Conservation (phyloP, 192 early-diverging fungal species). For the Cetraspora pellucida region DNA sequence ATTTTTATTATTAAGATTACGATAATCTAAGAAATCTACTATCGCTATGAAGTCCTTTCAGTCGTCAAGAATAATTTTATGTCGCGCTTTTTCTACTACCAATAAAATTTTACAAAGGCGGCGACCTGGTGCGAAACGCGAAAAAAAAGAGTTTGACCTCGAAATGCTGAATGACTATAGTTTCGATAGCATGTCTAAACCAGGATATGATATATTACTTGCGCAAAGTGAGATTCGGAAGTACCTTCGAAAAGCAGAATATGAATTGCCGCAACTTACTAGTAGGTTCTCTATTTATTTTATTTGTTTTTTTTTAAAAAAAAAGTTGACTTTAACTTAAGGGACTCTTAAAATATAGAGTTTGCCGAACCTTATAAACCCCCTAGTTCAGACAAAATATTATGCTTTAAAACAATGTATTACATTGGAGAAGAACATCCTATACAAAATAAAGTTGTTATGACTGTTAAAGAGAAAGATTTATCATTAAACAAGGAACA, state of each 20-base stretch:
- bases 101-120: neutral
- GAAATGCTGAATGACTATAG: constrained; percentile 51
- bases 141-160: constrained; percentile 38
- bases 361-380: constrained; percentile 58
- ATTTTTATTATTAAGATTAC: too few relatives aligned
- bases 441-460: constrained; percentile 54
- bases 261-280: constrained; percentile 61
- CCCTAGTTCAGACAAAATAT: constrained; percentile 48
- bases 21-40: too few relatives aligned
- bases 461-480: constrained; percentile 52
- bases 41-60: too few relatives aligned
- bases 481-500: constrained; percentile 50
- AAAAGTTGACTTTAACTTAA: too few relatives aligned
- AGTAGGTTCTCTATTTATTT: too few relatives aligned
- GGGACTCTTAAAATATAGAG: constrained; percentile 35
- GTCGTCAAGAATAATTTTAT: neutral
- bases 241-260: constrained; percentile 59
- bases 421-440: constrained; percentile 55
- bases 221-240: constrained; percentile 56
- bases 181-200: constrained; percentile 61
- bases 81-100: neutral
- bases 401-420: constrained; percentile 53
- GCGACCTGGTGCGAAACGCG: neutral
- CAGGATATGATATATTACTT: constrained; percentile 52
- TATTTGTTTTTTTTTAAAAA: neutral